Percentiles rank a stretch among this genome's conserved stretches.
These are phyloP conservation scores for Claviceps paspali DNA, from an alignment of 2,329 filamentous ascomycete genomes.

Conservation along the genomic window DNA sequence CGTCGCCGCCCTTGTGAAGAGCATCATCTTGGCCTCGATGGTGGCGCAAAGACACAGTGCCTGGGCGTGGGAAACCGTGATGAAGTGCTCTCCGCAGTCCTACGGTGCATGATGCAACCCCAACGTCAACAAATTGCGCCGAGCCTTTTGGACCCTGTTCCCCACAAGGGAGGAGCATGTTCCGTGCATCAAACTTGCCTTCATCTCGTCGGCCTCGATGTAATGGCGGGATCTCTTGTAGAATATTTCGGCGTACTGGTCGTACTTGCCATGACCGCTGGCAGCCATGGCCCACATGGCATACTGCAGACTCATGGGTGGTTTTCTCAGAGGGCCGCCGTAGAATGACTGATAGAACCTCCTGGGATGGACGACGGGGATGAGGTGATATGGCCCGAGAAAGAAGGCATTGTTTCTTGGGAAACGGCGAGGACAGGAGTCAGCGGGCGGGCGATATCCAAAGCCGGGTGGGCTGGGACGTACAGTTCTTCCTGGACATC, in stretches of 20 bases:
- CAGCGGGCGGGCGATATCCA: neutral
- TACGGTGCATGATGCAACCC: no score
- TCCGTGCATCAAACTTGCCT: conserved; percentile 31
- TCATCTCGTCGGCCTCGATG: conserved; percentile 71
- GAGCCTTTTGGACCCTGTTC: no score
- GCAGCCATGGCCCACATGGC: conserved; percentile 76
- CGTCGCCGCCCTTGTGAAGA: conserved; percentile 75
- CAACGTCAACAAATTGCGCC: no score
- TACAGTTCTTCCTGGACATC: conserved; percentile 76
- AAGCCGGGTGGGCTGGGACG: conserved; percentile 12
- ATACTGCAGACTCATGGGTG: conserved; percentile 72
- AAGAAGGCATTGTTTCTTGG: conserved; percentile 67
- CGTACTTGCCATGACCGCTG: conserved; percentile 56
- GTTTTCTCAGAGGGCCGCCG: conserved; percentile 54
- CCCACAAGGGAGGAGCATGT: no score
- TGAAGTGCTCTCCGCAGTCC: conserved; percentile 64
- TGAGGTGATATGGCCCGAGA: conserved; percentile 50
- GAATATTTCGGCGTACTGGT: conserved; percentile 57
- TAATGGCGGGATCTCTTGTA: conserved; percentile 75
- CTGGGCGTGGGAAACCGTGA: conserved; percentile 68
- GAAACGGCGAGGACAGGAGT: neutral
- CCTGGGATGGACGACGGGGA: conserved; percentile 64
- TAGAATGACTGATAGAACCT: conserved; percentile 65
- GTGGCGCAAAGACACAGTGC: conserved; percentile 59
- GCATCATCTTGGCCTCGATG: conserved; percentile 74